phyloP scores from a whole-genome alignment of 1,284 basidiomycete genomes.

The Heliocybe sulcata region DNA sequence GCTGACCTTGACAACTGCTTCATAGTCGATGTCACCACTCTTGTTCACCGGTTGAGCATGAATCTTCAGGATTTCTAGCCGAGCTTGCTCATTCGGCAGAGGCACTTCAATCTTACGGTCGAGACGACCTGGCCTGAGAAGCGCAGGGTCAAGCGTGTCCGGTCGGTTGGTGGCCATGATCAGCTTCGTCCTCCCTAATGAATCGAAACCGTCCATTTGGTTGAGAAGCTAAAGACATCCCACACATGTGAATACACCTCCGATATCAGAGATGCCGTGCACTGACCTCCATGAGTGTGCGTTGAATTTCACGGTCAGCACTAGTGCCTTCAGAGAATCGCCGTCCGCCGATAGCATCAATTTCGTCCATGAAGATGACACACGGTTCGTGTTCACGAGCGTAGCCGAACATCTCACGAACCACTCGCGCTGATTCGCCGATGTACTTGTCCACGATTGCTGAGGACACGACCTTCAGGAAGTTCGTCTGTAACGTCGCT shows the following conservation, averaged over 20 bases:
- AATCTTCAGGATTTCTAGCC: conserved; percentile 96
- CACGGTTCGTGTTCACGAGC: conserved; percentile 97
- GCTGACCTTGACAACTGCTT: conserved; percentile 85
- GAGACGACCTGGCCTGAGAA: conserved; percentile 91
- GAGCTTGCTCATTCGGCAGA: conserved; percentile 94
- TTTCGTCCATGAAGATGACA: conserved; percentile 99
- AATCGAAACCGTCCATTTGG: conserved; percentile 99
- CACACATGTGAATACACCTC: background rate
- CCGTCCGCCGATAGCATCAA: conserved; percentile 94
- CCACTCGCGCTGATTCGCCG: conserved; percentile 91
- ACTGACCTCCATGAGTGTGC: conserved; percentile 94
- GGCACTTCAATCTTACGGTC: conserved; percentile 99
- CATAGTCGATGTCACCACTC: conserved; percentile 91
- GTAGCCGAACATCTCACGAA: conserved; percentile 98
- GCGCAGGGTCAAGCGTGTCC: conserved; percentile 95
- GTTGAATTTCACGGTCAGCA: conserved; percentile 97
- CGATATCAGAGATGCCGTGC: conserved; percentile 2
- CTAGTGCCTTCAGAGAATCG: conserved; percentile 98
- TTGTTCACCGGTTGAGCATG: conserved; percentile 95
- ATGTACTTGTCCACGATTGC: conserved; percentile 99
- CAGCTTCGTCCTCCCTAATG: conserved; percentile 91
- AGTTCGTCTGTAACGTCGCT: conserved; percentile 93
- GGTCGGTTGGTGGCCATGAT: conserved; percentile 99
- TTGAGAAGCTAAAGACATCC: conserved; percentile 72
- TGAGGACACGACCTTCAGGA: conserved; percentile 98